Evolutionary conservation across 2,329 filamentous ascomycete species (phyloP).

Genomic region (Penicillium griseofulvum): DNA sequence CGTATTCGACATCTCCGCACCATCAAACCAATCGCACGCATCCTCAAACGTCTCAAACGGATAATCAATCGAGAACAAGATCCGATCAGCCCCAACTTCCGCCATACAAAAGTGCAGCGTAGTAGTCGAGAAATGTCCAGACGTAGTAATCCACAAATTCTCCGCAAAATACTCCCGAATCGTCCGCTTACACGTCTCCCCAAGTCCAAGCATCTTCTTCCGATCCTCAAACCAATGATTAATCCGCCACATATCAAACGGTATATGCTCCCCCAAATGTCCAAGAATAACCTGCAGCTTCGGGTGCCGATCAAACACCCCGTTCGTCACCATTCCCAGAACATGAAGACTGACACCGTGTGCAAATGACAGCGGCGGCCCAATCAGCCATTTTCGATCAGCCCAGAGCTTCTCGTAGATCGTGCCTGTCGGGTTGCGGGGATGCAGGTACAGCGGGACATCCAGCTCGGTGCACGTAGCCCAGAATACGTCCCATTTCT

Average conservation of each 20-base stretch:
- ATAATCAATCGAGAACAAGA: conserved; percentile 45
- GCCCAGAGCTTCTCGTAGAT: conserved; percentile 60
- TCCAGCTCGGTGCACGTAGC: conserved; percentile 56
- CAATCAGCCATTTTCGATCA: conserved; percentile 59
- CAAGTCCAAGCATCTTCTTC: conserved; percentile 37
- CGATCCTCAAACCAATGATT: conserved; percentile 44
- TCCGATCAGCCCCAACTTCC: conserved; percentile 40
- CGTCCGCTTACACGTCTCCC: conserved; percentile 44
- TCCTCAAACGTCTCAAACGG: conserved; percentile 42
- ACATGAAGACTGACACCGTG: conserved; percentile 59
- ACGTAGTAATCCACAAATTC: conserved; percentile 46
- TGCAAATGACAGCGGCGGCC: conserved; percentile 59
- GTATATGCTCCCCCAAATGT: conserved; percentile 51
- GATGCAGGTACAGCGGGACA: conserved; percentile 65
- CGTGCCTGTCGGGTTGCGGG: conserved; percentile 56
- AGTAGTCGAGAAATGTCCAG: conserved; percentile 42
- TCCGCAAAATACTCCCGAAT: conserved; percentile 45
- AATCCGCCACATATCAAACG: conserved; percentile 52
- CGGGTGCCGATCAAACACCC: conserved; percentile 50
- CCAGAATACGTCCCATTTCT: conserved; percentile 62
- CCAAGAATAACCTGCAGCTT: conserved; percentile 50
- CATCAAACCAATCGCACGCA: conserved; percentile 47
- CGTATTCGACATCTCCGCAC: conserved; percentile 36
- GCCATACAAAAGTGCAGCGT: conserved; percentile 42
- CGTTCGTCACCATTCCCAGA: conserved; percentile 52